Percentiles rank a stretch among this genome's conserved stretches.
These are phyloP conservation scores for Gloeophyllum trabeum DNA, from an alignment of 768 basidiomycete species.

Conservation along the genomic window DNA sequence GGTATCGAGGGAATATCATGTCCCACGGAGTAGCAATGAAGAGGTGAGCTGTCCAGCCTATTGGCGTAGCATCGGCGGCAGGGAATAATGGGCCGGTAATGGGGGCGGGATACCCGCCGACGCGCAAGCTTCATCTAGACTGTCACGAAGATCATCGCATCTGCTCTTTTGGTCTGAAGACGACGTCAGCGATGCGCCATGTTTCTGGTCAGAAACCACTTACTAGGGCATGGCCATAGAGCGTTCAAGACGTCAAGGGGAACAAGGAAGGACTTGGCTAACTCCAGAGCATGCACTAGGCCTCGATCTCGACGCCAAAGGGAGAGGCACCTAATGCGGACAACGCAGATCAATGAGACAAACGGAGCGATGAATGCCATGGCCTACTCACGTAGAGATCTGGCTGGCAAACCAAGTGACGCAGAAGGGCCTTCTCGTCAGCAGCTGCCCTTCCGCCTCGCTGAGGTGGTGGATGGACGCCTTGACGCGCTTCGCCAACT, in stretches of 20 bases:
- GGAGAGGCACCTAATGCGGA: constrained; percentile 38
- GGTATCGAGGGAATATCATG: too few relatives aligned
- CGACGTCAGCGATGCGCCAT: neutral
- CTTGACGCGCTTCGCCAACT: constrained; percentile 51
- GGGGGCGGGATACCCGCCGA: neutral
- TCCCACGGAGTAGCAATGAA: too few relatives aligned
- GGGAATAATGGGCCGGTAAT: neutral
- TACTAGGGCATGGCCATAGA: constrained; percentile 54
- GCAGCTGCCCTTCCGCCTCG: constrained; percentile 38
- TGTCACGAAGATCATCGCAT: neutral
- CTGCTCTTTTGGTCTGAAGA: neutral
- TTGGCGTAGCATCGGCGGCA: neutral
- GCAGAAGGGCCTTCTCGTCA: constrained; percentile 61
- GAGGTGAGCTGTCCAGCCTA: too few relatives aligned
- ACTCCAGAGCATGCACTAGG: constrained; percentile 45
- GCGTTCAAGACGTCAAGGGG: constrained; percentile 58
- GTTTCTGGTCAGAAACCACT: constrained; percentile 8
- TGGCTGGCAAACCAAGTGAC: constrained; percentile 65
- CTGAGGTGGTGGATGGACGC: constrained; percentile 38
- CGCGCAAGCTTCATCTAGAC: neutral
- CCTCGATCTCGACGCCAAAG: constrained; percentile 55
- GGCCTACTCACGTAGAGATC: constrained; percentile 39
- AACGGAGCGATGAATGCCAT: neutral
- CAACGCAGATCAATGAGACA: neutral
- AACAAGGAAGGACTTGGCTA: constrained; percentile 53